Evolutionary conservation across 805 yeast species (phyloP), one percentile per base, ranked within the genome.

Genomic region (Millerozyma acaciae): DNA sequence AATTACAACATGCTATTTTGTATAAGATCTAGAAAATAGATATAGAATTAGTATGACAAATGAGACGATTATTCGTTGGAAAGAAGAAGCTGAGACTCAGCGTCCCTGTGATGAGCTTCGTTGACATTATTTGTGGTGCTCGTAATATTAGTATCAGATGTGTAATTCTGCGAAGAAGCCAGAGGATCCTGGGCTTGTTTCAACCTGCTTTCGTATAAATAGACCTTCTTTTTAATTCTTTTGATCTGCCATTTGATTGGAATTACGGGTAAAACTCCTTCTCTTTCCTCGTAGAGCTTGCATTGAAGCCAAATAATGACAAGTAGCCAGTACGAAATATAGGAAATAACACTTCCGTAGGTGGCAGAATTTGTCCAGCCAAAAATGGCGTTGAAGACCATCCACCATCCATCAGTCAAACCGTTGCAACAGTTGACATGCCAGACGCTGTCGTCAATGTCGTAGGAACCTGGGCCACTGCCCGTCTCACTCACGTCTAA

Each of bases 301-400:
- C 64, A 50, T 32, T 60, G 57, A 33, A 85, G 55, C 37, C 68
- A 42, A 1, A 59, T 43, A 18, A 81, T 65, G 6, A 76, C 68
- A 3, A 60, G 54, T 1, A 64, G 19, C 97, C 96, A 88, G 56
- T 81, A 88, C 1, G 68, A 35, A 40, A 75, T 71, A 60, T 88
- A 88, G 31, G 88, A 75, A 4, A 72, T 55, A 1, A 88, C 88
- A 14, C 95, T 84, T 4, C 94, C 95, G 51, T 82, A 85, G 0
- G 97, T 88, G 3, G 96, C 96, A 42, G 89, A 77, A 55, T 88
- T 88, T 9, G 93, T 87, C 97, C 97, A 88, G 2, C 97, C 97
- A 32, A 88, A 70, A 4, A 88, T 66, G 1, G 95, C 96, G 21
- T 89, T 86, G 48, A 84, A 70, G 21, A 88, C 65, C 95, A 87